Base-by-base conservation (phyloP, 2,329 filamentous ascomycete species). In the Diaporthe ilicicola region DNA sequence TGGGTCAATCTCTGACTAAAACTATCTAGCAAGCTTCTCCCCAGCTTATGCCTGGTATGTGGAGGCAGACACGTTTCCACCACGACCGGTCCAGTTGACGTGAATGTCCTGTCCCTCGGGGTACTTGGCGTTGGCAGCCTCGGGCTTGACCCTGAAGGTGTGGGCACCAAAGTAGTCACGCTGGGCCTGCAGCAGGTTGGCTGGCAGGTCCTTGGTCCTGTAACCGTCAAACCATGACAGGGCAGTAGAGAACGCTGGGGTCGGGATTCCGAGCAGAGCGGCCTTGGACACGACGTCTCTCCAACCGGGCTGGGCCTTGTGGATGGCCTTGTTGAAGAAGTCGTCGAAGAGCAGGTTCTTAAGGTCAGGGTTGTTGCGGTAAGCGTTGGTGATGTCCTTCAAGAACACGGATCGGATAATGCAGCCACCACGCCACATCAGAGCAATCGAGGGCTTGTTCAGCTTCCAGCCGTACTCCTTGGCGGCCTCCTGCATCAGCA, bases 401-500 rank as follows among this genome's bases (percentile, higher is more conserved):
- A 99, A 88, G 94, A 99, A 99, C 81, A 99, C 96, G 76, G 96
- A 98, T 84, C 96, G 95, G 87, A 99, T 99, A 80, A 99, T 99
- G 90, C 96, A 99, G 78, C 96, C 96, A 87, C 96, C 96, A 83
- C 96, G 94, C 96, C 96, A 99, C 96, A 99, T 99, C 82, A 99
- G 93, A 78, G 96, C 96, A 81, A 99, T 99, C 79, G 97, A 97
- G 76, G 96, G 96, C 93, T 98, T 98, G 93, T 99, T 98, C 78
- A 99, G 92, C 90, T 98, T 98, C 96, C 96, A 99, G 78, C 86
- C 85, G 88, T 97, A 99, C 84, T 98, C 94, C 85, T 92, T 94
- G 84, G 95, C 96, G 78, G 96, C 95, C 93, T 97, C 93, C 88
- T 98, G 95, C 90, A 99, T 98, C 81, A 99, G 90, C 95, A 98